Evolutionary conservation across 1,284 basidiomycete genomes (phyloP).

Genomic region (Butyriboletus appendiculatus): DNA sequence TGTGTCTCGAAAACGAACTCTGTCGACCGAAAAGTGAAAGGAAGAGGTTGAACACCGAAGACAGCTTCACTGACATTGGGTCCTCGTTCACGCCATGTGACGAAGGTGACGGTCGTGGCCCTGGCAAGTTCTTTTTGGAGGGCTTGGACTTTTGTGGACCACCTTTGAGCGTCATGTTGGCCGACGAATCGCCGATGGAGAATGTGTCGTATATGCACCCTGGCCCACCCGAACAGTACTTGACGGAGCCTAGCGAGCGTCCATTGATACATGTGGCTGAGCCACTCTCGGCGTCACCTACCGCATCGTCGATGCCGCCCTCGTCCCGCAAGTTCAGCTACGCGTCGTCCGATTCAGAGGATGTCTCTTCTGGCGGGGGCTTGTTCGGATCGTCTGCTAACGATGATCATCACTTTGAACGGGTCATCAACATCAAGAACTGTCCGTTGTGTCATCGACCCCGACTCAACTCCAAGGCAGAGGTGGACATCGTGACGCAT

Average conservation of each 20-base stretch:
- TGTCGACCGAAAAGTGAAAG: constrained; percentile 71
- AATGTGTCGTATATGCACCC: constrained; percentile 12
- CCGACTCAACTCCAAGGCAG: constrained; percentile 80
- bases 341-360: constrained; percentile 49
- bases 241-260: constrained; percentile 49
- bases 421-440: constrained; percentile 92
- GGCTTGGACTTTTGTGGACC: constrained; percentile 68
- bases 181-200: constrained; percentile 28
- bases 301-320: constrained; percentile 8
- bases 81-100: constrained; percentile 47
- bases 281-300: constrained; percentile 24
- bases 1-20: constrained; percentile 81
- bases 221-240: constrained; percentile 28
- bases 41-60: constrained; percentile 52
- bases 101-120: constrained; percentile 16
- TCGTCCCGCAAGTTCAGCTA: constrained; percentile 35
- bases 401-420: constrained; percentile 64
- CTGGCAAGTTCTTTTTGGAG: constrained; percentile 43
- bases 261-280: constrained; percentile 40
- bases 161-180: constrained; percentile 31
- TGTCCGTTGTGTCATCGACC: constrained; percentile 95
- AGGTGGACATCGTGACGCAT: constrained; percentile 93
- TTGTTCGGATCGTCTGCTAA: constrained; percentile 2
- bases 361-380: constrained; percentile 27
- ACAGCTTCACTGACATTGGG: constrained; percentile 35